Percentiles rank a stretch among this genome's conserved stretches.
Conservation (phyloP, 2,329 filamentous ascomycete species). For the Claviceps digitariae region DNA sequence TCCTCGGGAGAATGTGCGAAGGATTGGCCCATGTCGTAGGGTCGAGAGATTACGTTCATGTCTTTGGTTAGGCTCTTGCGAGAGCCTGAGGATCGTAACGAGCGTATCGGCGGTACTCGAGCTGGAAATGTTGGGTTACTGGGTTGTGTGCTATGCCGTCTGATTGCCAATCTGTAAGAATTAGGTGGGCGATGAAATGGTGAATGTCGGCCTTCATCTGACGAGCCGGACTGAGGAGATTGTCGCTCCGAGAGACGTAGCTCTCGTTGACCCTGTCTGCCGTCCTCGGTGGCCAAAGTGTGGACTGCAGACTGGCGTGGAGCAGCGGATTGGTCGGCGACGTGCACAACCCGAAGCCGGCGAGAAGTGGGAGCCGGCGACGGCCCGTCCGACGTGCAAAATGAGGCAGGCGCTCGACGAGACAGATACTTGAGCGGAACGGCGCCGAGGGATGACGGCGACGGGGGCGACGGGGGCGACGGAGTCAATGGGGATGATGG, state of each 20-base stretch:
- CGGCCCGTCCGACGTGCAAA: constrained; percentile 22
- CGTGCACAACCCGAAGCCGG: constrained; percentile 19
- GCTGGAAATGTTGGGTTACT: constrained; percentile 20
- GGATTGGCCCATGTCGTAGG: constrained; percentile 31
- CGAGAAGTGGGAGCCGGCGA: constrained; percentile 20
- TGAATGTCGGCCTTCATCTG: constrained; percentile 34
- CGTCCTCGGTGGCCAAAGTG: constrained; percentile 9
- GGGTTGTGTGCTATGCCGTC: constrained; percentile 17
- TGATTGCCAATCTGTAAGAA: constrained; percentile 33
- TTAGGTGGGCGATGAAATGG: constrained; percentile 30
- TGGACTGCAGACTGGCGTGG: constrained; percentile 11
- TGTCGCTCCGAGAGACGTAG: constrained; percentile 32
- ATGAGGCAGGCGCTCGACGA: constrained; percentile 26
- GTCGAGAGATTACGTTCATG: constrained; percentile 33
- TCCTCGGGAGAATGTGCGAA: constrained; percentile 32
- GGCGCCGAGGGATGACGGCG: constrained; percentile 13
- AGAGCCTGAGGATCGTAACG: constrained; percentile 42
- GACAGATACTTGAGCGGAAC: constrained; percentile 18
- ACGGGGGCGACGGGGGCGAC: constrained; percentile 10
- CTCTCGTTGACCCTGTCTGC: constrained; percentile 30
- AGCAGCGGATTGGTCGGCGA: background rate
- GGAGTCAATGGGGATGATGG: constrained; percentile 11
- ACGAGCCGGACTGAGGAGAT: constrained; percentile 20
- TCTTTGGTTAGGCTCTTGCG: constrained; percentile 40
- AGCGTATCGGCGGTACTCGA: constrained; percentile 40